Conservation (phyloP, 257 asterid genomes). For the Galeopsis tetrahit region DNA sequence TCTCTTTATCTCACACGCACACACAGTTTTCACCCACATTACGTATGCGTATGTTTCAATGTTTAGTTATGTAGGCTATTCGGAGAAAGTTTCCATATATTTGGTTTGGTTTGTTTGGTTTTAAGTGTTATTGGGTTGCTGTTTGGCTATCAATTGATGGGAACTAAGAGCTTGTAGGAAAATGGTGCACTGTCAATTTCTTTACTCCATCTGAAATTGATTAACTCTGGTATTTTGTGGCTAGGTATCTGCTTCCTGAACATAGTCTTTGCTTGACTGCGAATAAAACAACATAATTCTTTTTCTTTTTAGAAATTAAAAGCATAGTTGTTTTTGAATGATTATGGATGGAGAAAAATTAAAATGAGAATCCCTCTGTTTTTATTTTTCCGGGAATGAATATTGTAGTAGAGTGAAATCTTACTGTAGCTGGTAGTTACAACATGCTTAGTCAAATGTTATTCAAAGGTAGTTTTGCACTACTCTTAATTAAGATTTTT, state of each 20-base stretch:
- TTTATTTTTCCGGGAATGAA: neutral
- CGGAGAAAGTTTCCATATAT: neutral
- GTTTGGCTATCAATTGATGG: slow-evolving; percentile 21
- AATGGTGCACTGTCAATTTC: neutral
- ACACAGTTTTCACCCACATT: neutral
- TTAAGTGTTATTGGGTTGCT: slow-evolving; percentile 8
- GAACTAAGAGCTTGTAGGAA: neutral
- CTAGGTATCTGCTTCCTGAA: slow-evolving; percentile 8
- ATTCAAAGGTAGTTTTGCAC: neutral
- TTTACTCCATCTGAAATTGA: neutral
- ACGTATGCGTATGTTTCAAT: neutral
- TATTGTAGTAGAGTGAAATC: neutral
- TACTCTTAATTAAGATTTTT: neutral
- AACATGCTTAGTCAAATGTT: neutral
- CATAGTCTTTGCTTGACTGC: neutral
- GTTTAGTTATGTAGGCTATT: slow-evolving; percentile 21
- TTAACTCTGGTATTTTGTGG: neutral
- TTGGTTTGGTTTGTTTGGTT: slow-evolving; percentile 22
- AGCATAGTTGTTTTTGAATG: slow-evolving; percentile 26
- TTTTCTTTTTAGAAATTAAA: neutral
- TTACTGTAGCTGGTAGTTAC: neutral
- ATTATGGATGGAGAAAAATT: neutral
- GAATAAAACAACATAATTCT: neutral
- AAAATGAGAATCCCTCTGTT: neutral
- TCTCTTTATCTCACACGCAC: slow-evolving; percentile 8